Evolutionary conservation across 2,329 filamentous ascomycete genomes (phyloP).

Genomic region (Apiospora malaysiana): DNA sequence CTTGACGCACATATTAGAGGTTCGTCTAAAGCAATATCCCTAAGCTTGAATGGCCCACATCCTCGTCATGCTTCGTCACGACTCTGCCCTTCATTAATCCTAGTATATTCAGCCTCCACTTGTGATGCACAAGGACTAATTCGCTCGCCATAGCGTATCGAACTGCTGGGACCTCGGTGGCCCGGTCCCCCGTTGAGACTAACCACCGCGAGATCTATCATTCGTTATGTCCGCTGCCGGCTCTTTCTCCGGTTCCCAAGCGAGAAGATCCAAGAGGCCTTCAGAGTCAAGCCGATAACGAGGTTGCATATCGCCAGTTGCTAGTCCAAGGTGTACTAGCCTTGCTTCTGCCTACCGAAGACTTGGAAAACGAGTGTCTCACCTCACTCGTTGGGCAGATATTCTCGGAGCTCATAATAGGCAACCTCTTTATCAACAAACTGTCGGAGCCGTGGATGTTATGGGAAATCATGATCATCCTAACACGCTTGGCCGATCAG

Average conservation of each 20-base stretch:
- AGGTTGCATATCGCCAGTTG: slow-evolving; percentile 83
- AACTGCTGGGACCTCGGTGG: slow-evolving; percentile 64
- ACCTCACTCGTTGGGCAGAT: slow-evolving; percentile 85
- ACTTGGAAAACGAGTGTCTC: slow-evolving; percentile 86
- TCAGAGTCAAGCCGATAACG: slow-evolving; percentile 73
- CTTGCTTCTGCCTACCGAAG: slow-evolving; percentile 87
- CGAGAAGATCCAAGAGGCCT: slow-evolving; percentile 55
- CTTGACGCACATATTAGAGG: slow-evolving; percentile 81
- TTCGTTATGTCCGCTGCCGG: slow-evolving; percentile 79
- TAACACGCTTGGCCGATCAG: slow-evolving; percentile 51
- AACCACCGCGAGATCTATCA: slow-evolving; percentile 79
- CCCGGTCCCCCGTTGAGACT: slow-evolving; percentile 63
- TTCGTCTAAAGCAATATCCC: slow-evolving; percentile 45
- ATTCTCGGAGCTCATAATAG: slow-evolving; percentile 87
- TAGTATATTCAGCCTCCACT: neutral
- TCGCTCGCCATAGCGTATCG: slow-evolving; percentile 68
- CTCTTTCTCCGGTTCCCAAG: slow-evolving; percentile 77
- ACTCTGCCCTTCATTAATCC: neutral
- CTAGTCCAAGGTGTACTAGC: slow-evolving; percentile 84
- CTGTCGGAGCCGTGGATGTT: slow-evolving; percentile 87
- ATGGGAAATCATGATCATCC: slow-evolving; percentile 82
- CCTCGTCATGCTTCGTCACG: slow-evolving; percentile 22
- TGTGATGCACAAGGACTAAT: slow-evolving; percentile 11
- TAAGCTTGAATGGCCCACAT: neutral
- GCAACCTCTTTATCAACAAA: slow-evolving; percentile 79